Percentiles rank a stretch among this genome's conserved stretches.
phyloP scores from a whole-genome alignment of 2,329 filamentous ascomycete genomes.

The Pezicula neosporulosa region DNA sequence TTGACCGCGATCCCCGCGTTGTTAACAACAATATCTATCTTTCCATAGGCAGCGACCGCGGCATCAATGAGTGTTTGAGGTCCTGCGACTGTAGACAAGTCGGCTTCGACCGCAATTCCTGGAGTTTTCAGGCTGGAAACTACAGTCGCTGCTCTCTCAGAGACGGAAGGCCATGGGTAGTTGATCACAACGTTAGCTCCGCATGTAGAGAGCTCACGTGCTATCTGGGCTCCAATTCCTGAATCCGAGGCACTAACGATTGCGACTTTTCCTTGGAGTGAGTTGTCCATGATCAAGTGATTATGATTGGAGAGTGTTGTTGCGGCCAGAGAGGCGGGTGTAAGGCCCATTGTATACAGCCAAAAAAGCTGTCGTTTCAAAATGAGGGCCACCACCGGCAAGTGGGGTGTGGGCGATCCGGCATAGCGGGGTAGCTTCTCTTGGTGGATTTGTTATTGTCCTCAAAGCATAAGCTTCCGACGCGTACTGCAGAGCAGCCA shows the following conservation, averaged over 20 bases:
- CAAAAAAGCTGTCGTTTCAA: too few relatives aligned
- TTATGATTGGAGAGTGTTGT: not conserved
- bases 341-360: too few relatives aligned
- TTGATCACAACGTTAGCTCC: slow-evolving; percentile 46
- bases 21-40: slow-evolving; percentile 42
- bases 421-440: not conserved
- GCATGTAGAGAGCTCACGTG: slow-evolving; percentile 38
- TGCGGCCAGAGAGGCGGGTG: too few relatives aligned
- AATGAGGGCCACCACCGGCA: not conserved
- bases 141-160: slow-evolving; percentile 26
- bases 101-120: slow-evolving; percentile 37
- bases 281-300: slow-evolving; percentile 4
- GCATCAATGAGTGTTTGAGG: slow-evolving; percentile 33
- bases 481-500: too few relatives aligned
- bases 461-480: too few relatives aligned
- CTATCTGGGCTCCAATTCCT: slow-evolving; percentile 43
- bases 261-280: slow-evolving; percentile 51
- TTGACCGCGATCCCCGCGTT: slow-evolving; percentile 40
- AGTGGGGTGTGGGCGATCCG: not conserved
- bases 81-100: slow-evolving; percentile 34
- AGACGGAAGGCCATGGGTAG: slow-evolving; percentile 36
- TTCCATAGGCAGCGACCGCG: slow-evolving; percentile 31
- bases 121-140: slow-evolving; percentile 24
- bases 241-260: slow-evolving; percentile 43
- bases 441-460: not conserved